These are phyloP conservation scores for Solanum verrucosum DNA, from an alignment of 257 asterid species.

Conservation along the genomic window DNA sequence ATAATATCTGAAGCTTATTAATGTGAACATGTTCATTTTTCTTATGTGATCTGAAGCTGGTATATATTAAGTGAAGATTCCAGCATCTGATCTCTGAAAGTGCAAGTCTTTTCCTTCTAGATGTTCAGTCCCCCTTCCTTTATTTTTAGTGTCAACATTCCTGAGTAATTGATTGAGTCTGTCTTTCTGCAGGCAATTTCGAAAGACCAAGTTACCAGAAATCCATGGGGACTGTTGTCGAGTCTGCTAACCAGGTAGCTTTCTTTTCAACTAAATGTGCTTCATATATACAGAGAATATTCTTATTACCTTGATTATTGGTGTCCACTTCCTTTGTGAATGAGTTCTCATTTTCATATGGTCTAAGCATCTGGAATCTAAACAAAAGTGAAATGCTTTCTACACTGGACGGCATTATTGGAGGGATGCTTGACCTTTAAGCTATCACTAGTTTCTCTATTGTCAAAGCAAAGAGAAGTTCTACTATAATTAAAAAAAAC, in stretches of 20 bases:
- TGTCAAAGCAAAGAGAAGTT: neutral
- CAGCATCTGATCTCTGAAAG: neutral
- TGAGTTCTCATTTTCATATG: neutral
- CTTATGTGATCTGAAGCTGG: neutral
- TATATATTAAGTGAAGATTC: neutral
- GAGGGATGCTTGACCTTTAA: neutral
- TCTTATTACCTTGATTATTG: neutral
- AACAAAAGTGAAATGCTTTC: neutral
- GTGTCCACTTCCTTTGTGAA: neutral
- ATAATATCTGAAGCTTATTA: neutral
- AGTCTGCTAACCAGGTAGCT: conserved; percentile 44
- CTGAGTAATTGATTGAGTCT: neutral
- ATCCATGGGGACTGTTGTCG: conserved; percentile 51
- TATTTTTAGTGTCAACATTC: neutral
- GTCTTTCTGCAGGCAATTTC: conserved; percentile 20
- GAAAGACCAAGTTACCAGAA: neutral
- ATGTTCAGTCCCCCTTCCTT: neutral
- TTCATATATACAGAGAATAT: neutral
- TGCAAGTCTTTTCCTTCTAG: neutral
- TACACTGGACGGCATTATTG: neutral
- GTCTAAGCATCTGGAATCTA: neutral
- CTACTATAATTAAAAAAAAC: neutral
- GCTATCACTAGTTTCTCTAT: neutral
- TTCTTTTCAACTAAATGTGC: neutral
- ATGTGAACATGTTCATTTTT: neutral